A percentile compares a stretch with the other conserved stretches of the same genome.
These are phyloP conservation scores for Hanseniaspora hatyaiensis DNA, from an alignment of 805 yeast species.

Conservation along the genomic window DNA sequence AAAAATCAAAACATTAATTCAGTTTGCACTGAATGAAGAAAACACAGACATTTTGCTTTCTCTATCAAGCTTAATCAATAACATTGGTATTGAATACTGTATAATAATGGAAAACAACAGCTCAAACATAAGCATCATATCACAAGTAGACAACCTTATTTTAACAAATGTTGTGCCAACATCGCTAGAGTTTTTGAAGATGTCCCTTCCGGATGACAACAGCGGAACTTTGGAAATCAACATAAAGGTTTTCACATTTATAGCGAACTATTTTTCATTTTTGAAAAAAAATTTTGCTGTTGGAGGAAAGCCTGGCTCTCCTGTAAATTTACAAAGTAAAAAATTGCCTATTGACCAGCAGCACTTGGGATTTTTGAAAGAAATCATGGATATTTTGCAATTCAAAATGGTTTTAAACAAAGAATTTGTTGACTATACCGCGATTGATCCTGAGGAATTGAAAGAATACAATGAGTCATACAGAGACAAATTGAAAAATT, in stretches of 20 bases:
- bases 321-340: constrained; percentile 30
- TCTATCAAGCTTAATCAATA: constrained; percentile 60
- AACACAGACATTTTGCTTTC: constrained; percentile 65
- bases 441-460: constrained; percentile 41
- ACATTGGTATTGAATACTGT: constrained; percentile 66
- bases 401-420: constrained; percentile 70
- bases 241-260: constrained; percentile 67
- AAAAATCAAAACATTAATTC: constrained; percentile 29
- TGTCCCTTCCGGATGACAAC: constrained; percentile 65
- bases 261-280: constrained; percentile 60
- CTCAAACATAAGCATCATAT: constrained; percentile 18
- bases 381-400: constrained; percentile 57
- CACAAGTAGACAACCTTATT: constrained; percentile 39
- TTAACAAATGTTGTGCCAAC: constrained; percentile 55
- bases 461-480: constrained; percentile 66
- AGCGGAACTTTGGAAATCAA: constrained; percentile 36
- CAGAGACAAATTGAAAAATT: constrained; percentile 57
- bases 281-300: constrained; percentile 44
- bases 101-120: constrained; percentile 44
- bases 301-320: constrained; percentile 33
- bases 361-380: constrained; percentile 44
- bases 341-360: constrained; percentile 28
- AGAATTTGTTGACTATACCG: constrained; percentile 61
- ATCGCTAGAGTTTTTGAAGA: constrained; percentile 55
- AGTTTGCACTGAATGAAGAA: constrained; percentile 21